phyloP scores from a whole-genome alignment of 2,329 filamentous ascomycete species.

The Tolypocladium inflatum region DNA sequence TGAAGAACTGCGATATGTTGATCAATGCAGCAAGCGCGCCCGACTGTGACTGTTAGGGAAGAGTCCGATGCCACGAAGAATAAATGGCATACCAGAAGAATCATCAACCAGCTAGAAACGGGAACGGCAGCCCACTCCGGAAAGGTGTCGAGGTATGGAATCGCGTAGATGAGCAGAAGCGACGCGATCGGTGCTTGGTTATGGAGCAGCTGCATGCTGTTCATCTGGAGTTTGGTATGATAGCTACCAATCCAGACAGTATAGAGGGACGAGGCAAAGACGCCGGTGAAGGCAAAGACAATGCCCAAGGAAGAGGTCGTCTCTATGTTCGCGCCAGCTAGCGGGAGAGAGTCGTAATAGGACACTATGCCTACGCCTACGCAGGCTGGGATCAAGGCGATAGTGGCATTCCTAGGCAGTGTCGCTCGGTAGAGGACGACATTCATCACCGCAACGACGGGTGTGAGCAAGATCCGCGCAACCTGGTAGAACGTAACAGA shows the following conservation, averaged over 20 bases:
- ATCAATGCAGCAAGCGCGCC: not conserved
- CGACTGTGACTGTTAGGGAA: not conserved
- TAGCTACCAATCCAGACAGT: slow-evolving; percentile 61
- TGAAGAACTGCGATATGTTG: not conserved
- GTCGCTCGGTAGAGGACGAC: slow-evolving; percentile 48
- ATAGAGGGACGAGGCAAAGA: slow-evolving; percentile 57
- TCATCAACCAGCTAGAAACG: slow-evolving; percentile 45
- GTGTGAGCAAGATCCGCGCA: slow-evolving; percentile 57
- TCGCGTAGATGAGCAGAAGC: slow-evolving; percentile 53
- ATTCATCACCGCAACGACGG: slow-evolving; percentile 57
- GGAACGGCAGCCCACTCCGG: slow-evolving; percentile 45
- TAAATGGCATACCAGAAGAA: slow-evolving; percentile 38
- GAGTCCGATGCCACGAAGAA: no score
- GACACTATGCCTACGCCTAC: slow-evolving; percentile 56
- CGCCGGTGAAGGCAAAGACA: slow-evolving; percentile 53
- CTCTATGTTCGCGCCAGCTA: slow-evolving; percentile 37
- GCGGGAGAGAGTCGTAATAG: slow-evolving; percentile 54
- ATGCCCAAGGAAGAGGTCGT: slow-evolving; percentile 51
- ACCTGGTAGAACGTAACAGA: slow-evolving; percentile 64
- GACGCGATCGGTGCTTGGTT: slow-evolving; percentile 58
- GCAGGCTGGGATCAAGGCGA: slow-evolving; percentile 52
- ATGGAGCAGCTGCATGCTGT: slow-evolving; percentile 59
- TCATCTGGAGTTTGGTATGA: slow-evolving; percentile 55
- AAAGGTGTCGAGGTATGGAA: slow-evolving; percentile 56
- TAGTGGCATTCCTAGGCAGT: slow-evolving; percentile 42